These are phyloP conservation scores for Truncatella angustata DNA, from an alignment of 2,329 filamentous ascomycete species.

Conservation along the genomic window DNA sequence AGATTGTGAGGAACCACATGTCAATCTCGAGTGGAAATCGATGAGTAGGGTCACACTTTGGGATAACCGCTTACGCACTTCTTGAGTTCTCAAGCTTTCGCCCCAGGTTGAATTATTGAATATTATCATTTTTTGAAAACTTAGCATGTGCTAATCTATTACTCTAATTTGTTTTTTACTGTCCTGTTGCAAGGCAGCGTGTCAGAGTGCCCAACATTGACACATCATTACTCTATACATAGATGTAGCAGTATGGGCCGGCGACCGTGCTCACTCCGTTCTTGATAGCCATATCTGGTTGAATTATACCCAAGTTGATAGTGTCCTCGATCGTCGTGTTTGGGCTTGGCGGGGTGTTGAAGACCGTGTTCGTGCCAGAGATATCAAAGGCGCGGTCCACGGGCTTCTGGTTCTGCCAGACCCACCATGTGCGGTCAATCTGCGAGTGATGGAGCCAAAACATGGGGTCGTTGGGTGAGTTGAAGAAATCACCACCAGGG, in stretches of 20 bases:
- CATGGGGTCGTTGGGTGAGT: conserved; percentile 8
- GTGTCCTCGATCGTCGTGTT: conserved; percentile 22
- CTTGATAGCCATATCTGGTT: conserved; percentile 7
- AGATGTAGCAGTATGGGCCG: conserved; percentile 12
- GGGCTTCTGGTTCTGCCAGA: conserved; percentile 23
- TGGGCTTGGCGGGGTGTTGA: conserved; percentile 18
- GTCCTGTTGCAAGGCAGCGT: no score
- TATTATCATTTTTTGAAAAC: no score
- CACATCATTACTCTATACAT: conserved; percentile 3
- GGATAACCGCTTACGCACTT: no score
- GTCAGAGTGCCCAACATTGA: no score
- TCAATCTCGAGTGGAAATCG: no score
- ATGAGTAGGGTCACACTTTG: no score
- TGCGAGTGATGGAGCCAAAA: conserved; percentile 14
- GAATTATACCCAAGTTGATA: conserved; percentile 16
- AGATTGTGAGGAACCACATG: no score
- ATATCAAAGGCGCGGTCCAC: conserved; percentile 17
- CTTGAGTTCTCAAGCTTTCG: no score
- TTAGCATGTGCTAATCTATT: not conserved
- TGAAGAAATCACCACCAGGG: conserved; percentile 25
- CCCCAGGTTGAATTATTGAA: no score
- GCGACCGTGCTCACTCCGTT: conserved; percentile 8
- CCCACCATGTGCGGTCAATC: conserved; percentile 25
- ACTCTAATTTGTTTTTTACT: not conserved
- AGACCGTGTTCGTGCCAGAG: conserved; percentile 20